Evolutionary conservation across 371 early-diverging fungal species (phyloP), one percentile per base, ranked within the genome.

Genomic region (Syncephalis plumigaleata): DNA sequence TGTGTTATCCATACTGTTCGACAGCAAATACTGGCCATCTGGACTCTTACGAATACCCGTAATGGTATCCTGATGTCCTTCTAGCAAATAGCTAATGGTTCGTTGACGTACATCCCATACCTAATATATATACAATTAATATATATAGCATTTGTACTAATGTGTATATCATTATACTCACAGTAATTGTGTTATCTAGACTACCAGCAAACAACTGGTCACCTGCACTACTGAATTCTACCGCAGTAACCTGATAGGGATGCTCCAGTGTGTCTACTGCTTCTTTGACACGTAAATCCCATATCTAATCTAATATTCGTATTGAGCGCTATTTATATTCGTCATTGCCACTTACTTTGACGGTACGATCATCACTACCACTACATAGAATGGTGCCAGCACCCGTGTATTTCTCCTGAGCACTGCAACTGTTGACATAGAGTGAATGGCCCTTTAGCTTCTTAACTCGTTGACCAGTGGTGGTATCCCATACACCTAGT

Each of bases 1-100:
- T 17, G 88, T 88, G 56, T 87, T 91, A 65, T 96, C 97, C 83
- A 92, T 84, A 0, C 84, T 71, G 49, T 88, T 84, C 16, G 87
- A 82, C 24, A 91, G 60, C 25, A 94, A 63, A 43, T 69, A 64
- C 27, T 70, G 72, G 9, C 95, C 91, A 55, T 88, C 85, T 1
- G 89, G 87, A 22, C 82, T 80, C 17, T 92, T 51, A 11, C 78
- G 52, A 27, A 96, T 55, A 1, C 97, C 93, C n/a, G 89, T 70
- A 43, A 96, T 68, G 1, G 91, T 89, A 64, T 91, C 94, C 40
- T 72, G 57, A 52, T 96, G 97, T 1, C 93, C 94, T 15, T 60
- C 56, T 43, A 94, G 56, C 1, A 73, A 60, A 56, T 85, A 86
- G 4, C 65, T 59, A 8, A 76, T 57, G 9, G 58, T 64, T 31